Percentiles rank a stretch among this genome's conserved stretches.
These are phyloP conservation scores for Podaxis sp. DNA, from an alignment of 768 basidiomycete species.

Conservation along the genomic window DNA sequence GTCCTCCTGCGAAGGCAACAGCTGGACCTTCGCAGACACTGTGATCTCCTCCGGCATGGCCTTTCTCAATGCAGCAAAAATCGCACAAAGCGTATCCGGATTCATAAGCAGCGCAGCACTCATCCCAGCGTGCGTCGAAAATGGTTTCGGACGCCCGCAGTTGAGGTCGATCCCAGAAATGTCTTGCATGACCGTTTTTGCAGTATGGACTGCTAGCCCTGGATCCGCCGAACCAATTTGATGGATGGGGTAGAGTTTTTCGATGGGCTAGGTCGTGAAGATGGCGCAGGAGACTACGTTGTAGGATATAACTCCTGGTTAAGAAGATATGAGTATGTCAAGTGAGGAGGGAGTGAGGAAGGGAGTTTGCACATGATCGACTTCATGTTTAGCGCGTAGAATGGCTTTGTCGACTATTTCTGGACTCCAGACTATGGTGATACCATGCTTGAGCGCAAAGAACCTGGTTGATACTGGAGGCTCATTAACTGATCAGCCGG, in stretches of 20 bases:
- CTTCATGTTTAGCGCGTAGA: slow-evolving; percentile 75
- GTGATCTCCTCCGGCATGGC: slow-evolving; percentile 77
- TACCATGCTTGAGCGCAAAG: slow-evolving; percentile 89
- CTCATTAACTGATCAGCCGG: slow-evolving; percentile 16
- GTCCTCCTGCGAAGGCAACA: slow-evolving; percentile 83
- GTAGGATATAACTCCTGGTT: slow-evolving; percentile 82
- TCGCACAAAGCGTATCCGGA: slow-evolving; percentile 87
- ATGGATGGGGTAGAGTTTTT: slow-evolving; percentile 92
- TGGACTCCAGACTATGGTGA: slow-evolving; percentile 93
- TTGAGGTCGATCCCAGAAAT: slow-evolving; percentile 95
- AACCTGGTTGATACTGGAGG: slow-evolving; percentile 77
- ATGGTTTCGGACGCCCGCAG: slow-evolving; percentile 96
- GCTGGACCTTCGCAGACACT: slow-evolving; percentile 91
- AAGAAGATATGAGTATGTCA: neutral
- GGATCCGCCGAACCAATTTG: slow-evolving; percentile 95
- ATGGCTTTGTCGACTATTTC: slow-evolving; percentile 97
- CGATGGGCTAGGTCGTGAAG: slow-evolving; percentile 91
- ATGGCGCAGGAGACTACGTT: slow-evolving; percentile 82
- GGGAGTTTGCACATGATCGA: slow-evolving; percentile 72
- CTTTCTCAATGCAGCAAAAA: slow-evolving; percentile 74
- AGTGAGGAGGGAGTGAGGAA: neutral
- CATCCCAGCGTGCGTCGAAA: slow-evolving; percentile 93
- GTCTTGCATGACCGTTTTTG: slow-evolving; percentile 81
- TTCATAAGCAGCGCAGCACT: slow-evolving; percentile 92
- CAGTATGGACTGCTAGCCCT: slow-evolving; percentile 88